These are phyloP conservation scores for Trametes cingulata DNA, from an alignment of 768 basidiomycete genomes.

Conservation along the genomic window DNA sequence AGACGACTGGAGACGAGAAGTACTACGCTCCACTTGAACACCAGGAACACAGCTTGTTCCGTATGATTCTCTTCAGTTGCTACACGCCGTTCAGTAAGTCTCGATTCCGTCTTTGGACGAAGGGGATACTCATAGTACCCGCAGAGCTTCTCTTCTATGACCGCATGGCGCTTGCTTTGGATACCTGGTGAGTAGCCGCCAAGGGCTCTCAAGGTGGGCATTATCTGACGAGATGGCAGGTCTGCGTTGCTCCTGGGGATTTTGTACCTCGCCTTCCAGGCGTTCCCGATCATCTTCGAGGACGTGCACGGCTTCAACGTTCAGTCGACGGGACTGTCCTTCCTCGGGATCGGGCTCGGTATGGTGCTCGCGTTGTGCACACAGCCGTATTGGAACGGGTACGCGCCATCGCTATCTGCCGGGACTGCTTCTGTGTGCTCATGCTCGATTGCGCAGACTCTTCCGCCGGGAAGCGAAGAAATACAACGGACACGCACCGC, in stretches of 20 bases:
- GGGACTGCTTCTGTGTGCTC: background rate
- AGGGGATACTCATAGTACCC: background rate
- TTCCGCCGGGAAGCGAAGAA: slow-evolving; percentile 40
- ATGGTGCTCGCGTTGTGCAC: slow-evolving; percentile 41
- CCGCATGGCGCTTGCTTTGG: slow-evolving; percentile 73
- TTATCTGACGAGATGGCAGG: slow-evolving; percentile 27
- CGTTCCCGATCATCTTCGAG: slow-evolving; percentile 53
- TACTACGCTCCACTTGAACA: slow-evolving; percentile 65
- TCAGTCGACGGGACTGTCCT: slow-evolving; percentile 50
- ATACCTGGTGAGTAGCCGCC: slow-evolving; percentile 55
- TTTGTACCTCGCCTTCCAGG: slow-evolving; percentile 56
- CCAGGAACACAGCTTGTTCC: slow-evolving; percentile 42
- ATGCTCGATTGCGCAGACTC: background rate
- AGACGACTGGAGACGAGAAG: slow-evolving; percentile 50
- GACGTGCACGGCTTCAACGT: slow-evolving; percentile 51
- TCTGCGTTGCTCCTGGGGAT: slow-evolving; percentile 44
- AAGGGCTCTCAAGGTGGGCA: too few relatives aligned
- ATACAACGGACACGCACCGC: slow-evolving; percentile 52
- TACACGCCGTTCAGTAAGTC: slow-evolving; percentile 71
- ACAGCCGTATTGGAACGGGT: slow-evolving; percentile 50
- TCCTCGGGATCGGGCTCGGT: slow-evolving; percentile 52
- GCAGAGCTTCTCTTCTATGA: slow-evolving; percentile 65
- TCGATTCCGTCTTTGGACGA: background rate
- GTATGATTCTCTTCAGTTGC: slow-evolving; percentile 57
- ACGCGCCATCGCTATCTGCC: too few relatives aligned